Conservation (phyloP, 305 asterid genomes). For the Petunia hybrid region DNA sequence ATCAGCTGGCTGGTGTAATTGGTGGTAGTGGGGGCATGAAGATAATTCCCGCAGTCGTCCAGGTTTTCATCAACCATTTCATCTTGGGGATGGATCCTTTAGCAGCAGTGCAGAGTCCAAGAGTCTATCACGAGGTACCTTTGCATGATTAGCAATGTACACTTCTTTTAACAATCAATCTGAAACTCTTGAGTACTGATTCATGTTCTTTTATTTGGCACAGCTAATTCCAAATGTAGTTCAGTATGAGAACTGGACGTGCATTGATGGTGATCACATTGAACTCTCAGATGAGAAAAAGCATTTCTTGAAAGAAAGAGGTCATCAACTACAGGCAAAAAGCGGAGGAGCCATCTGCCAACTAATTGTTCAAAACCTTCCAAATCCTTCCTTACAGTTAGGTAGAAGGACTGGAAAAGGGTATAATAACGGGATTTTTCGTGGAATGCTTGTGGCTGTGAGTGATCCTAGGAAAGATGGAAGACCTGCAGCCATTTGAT, state of each 20-base stretch:
- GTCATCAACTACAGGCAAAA: slow-evolving; percentile 66
- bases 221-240: slow-evolving; percentile 85
- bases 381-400: slow-evolving; percentile 6
- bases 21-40: slow-evolving; percentile 90
- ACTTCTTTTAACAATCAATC: not conserved
- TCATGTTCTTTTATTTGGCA: slow-evolving; percentile 22
- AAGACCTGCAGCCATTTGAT: slow-evolving; percentile 82
- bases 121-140: slow-evolving; percentile 77
- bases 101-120: slow-evolving; percentile 74
- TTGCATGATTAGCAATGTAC: not conserved
- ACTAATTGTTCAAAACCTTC: slow-evolving; percentile 74
- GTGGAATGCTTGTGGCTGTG: slow-evolving; percentile 79
- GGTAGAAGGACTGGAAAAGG: slow-evolving; percentile 45
- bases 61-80: slow-evolving; percentile 88
- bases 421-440: slow-evolving; percentile 36
- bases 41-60: slow-evolving; percentile 84
- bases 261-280: slow-evolving; percentile 79
- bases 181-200: slow-evolving; percentile 7
- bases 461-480: slow-evolving; percentile 96
- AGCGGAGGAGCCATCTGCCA: slow-evolving; percentile 81
- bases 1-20: slow-evolving; percentile 78
- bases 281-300: slow-evolving; percentile 59
- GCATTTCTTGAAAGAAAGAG: slow-evolving; percentile 70
- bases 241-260: slow-evolving; percentile 82
- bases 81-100: slow-evolving; percentile 77